A percentile compares a stretch with the other conserved stretches of the same genome.
Conservation (phyloP, 768 basidiomycete species). For the Mycena venus region DNA sequence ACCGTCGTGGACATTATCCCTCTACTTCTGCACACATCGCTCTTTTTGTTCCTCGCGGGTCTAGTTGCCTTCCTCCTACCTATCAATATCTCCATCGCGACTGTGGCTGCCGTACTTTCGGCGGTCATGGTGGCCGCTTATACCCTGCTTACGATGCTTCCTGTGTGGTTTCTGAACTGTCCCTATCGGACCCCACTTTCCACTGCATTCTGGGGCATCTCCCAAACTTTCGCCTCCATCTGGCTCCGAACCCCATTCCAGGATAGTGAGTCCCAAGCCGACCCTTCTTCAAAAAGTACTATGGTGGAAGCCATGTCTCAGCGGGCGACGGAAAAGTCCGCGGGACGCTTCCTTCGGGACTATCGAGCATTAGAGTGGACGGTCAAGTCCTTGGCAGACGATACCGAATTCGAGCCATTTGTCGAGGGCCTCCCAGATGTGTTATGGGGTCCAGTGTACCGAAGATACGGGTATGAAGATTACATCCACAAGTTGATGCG, state of each 20-base stretch:
- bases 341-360: background rate
- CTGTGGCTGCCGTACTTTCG: background rate
- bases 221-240: background rate
- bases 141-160: constrained; percentile 21
- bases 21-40: constrained; percentile 18
- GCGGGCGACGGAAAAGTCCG: background rate
- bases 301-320: background rate
- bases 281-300: background rate
- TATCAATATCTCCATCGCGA: background rate
- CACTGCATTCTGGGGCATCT: background rate
- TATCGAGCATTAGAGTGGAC: background rate
- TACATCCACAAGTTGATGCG: background rate
- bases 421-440: background rate
- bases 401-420: background rate
- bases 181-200: constrained; percentile 30
- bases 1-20: constrained; percentile 18
- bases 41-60: background rate
- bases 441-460: background rate
- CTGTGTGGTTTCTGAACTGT: constrained; percentile 21
- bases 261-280: too few relatives aligned
- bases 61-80: background rate
- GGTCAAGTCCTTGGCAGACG: background rate
- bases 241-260: too few relatives aligned
- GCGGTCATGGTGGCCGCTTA: background rate
- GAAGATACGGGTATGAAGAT: background rate